Percentiles rank a stretch among this genome's conserved stretches.
Conservation (phyloP, 23 red algal genomes). For the Rhodosorus marinus region DNA sequence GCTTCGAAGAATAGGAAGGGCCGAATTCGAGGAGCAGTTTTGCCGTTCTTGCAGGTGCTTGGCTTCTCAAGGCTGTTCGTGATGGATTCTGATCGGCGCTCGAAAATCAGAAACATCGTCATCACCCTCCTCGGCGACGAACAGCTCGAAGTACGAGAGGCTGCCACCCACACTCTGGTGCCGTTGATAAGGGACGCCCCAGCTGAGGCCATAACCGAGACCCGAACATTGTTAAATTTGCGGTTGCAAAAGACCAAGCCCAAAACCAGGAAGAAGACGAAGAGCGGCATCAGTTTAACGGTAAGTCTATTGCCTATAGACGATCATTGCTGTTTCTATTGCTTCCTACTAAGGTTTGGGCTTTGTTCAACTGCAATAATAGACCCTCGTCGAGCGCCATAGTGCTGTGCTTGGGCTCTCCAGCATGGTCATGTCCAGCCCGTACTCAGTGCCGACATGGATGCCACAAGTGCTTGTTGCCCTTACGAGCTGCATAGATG, state of each 20-base stretch:
- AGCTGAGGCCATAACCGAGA: too few species aligned
- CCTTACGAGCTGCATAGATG: constrained; percentile 62
- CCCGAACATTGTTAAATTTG: too few species aligned
- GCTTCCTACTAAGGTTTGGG: too few species aligned
- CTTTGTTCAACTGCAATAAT: too few species aligned
- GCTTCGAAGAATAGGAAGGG: constrained; percentile 15
- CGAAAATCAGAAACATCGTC: constrained; percentile 18
- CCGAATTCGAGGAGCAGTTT: constrained; percentile 23
- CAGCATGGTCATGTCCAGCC: constrained; percentile 50
- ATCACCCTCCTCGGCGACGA: constrained; percentile 31
- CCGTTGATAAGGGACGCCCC: constrained; percentile 39
- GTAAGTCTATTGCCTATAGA: too few species aligned
- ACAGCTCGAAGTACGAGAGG: constrained; percentile 68
- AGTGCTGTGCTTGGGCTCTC: constrained; percentile 45
- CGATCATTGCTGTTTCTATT: too few species aligned
- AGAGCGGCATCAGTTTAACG: too few species aligned
- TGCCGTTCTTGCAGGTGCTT: constrained; percentile 51
- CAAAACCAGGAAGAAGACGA: too few species aligned
- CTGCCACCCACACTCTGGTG: constrained; percentile 37
- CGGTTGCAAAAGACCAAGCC: too few species aligned
- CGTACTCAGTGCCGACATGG: constrained; percentile 52
- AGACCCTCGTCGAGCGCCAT: constrained; percentile 14
- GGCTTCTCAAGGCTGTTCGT: constrained; percentile 28
- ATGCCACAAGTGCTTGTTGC: constrained; percentile 57
- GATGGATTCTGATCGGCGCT: not conserved